Conservation (phyloP, 164 flowering plant genomes). For the Aristolochia californica region DNA sequence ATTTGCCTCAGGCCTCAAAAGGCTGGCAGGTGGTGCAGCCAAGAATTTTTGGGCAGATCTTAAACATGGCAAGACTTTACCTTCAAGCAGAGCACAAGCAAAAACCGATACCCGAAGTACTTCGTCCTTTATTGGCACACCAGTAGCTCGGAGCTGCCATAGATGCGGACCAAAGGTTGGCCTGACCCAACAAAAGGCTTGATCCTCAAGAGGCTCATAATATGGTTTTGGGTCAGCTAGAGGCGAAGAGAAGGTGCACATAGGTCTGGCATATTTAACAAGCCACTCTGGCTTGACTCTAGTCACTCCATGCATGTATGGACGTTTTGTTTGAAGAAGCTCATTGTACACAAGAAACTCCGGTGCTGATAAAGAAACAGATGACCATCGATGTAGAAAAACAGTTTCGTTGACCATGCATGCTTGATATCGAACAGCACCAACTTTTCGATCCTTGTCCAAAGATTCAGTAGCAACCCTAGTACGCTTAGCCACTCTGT, state of each 20-base stretch:
- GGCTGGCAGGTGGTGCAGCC: slow-evolving; percentile 46
- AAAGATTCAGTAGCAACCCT: slow-evolving; percentile 23
- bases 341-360: slow-evolving; percentile 83
- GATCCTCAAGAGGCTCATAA: slow-evolving; percentile 53
- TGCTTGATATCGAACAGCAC: slow-evolving; percentile 61
- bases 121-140: slow-evolving; percentile 33
- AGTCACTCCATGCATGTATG: slow-evolving; percentile 93
- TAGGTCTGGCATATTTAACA: slow-evolving; percentile 44
- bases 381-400: slow-evolving; percentile 69
- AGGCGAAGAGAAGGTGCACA: slow-evolving; percentile 65
- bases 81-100: slow-evolving; percentile 74
- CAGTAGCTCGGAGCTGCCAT: slow-evolving; percentile 69
- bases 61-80: slow-evolving; percentile 77
- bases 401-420: slow-evolving; percentile 62
- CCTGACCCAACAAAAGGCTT: slow-evolving; percentile 41
- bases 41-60: slow-evolving; percentile 28
- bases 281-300: slow-evolving; percentile 76
- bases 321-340: slow-evolving; percentile 53
- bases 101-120: slow-evolving; percentile 41
- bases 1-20: slow-evolving; percentile 51
- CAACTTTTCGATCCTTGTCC: slow-evolving; percentile 36
- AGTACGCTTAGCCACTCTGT: slow-evolving; percentile 71
- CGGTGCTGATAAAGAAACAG: slow-evolving; percentile 54
- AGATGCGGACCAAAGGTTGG: slow-evolving; percentile 67
- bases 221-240: slow-evolving; percentile 62